Conservation (phyloP, 2,329 filamentous ascomycete species). For the Alternaria incomplexa region DNA sequence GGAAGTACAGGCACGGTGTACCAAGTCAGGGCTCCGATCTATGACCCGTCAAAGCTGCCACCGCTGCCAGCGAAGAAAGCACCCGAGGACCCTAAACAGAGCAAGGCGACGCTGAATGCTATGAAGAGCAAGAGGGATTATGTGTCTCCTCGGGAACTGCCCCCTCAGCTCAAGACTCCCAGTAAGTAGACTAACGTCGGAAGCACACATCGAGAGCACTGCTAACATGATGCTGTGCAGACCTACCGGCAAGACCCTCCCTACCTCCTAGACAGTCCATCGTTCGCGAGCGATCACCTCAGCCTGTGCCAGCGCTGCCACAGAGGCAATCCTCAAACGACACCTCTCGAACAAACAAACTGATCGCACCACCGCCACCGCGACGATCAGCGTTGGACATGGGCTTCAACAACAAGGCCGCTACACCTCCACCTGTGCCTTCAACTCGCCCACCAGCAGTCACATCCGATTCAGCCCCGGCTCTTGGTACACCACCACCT, state of each 20-base stretch:
- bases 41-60: conserved; percentile 62
- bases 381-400: conserved; percentile 55
- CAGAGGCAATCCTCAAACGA: conserved; percentile 16
- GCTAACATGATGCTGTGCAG: neutral
- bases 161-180: conserved; percentile 38
- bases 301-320: conserved; percentile 23
- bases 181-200: conserved; percentile 9
- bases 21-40: conserved; percentile 61
- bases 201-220: neutral
- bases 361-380: conserved; percentile 42
- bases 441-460: conserved; percentile 24
- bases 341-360: conserved; percentile 14
- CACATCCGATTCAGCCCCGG: conserved; percentile 8
- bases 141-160: conserved; percentile 30
- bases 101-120: conserved; percentile 44
- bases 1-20: conserved; percentile 38
- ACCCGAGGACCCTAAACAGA: conserved; percentile 50
- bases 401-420: conserved; percentile 54
- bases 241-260: conserved; percentile 26
- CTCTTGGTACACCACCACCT: conserved; percentile 52
- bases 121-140: conserved; percentile 45
- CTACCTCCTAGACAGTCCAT: conserved; percentile 26
- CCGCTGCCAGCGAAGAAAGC: conserved; percentile 59
- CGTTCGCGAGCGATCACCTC: conserved; percentile 13
- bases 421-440: conserved; percentile 41